Evolutionary conservation across 345 rosid genomes (phyloP), one percentile per base, ranked within the genome.

Genomic region (Anacardium occidentale): DNA sequence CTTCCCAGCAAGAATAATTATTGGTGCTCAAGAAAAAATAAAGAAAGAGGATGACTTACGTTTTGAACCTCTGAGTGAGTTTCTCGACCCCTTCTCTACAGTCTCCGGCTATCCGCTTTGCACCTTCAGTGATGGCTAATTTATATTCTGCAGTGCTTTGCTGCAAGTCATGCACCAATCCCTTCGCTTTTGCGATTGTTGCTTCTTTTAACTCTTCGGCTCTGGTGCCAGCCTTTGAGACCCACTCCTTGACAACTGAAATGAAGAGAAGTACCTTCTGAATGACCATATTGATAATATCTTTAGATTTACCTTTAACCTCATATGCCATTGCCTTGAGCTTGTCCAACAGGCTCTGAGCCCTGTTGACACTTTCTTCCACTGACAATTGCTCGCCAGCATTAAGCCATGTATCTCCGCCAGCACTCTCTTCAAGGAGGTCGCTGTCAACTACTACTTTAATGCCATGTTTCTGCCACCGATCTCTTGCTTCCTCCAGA

Each of bases 391-490:
- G 84, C 79, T 88, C 78, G 71, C 85, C 83, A 3, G 84, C 90
- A 61, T 85, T 82, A 68, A 78, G 67, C 98, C 97, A 92, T 0
- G 94, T 83, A 67, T 71, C 84, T 61, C 76, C 87, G 1, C 79
- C 80, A 17, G 86, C 78, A 55, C 86, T 83, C 79, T 92, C 90
- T 74, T 95, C 89, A 1, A 74, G 81, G 44, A 95, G 93, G 69
- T 92, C 96, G 15, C 62, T 75, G 77, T 89, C 98, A 52, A 91
- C 97, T 0, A 92, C 86, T 10, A 94, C 97, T 76, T 85, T 92
- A 78, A 95, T 79, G 26, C 97, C 99, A 55, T 79, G 86, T 77
- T 83, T 89, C 86, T 88, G 93, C 97, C 98, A 95, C 32, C 85
- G 92, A 54, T 85, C 88, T 78, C 99, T 88, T 61, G 97, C 99